Percentiles rank a stretch among this genome's conserved stretches.
Evolutionary conservation across 2,329 filamentous ascomycete genomes (phyloP).

Genomic region (Scytalidium lignicola): DNA sequence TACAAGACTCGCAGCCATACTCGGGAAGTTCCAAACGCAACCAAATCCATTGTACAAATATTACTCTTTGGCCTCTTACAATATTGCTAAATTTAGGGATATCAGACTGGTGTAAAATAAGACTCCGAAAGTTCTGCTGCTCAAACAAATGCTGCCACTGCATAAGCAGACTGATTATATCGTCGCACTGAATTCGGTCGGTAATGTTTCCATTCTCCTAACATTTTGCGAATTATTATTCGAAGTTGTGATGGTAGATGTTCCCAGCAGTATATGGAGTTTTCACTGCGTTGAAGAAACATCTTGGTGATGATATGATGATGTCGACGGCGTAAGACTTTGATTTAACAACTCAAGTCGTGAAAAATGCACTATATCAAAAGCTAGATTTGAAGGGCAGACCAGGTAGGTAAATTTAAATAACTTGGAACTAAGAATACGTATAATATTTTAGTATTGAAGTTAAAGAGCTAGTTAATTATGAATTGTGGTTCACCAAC

Average conservation of each 20-base stretch:
- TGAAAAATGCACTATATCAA: too few species aligned
- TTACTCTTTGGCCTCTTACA: neutral
- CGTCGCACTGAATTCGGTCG: neutral
- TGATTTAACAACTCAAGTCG: too few species aligned
- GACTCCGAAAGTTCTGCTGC: neutral
- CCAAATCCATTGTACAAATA: neutral
- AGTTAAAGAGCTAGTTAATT: too few species aligned
- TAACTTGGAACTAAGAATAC: too few species aligned
- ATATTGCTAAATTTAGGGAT: neutral
- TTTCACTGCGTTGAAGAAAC: neutral
- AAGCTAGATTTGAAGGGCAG: too few species aligned
- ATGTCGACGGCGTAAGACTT: too few species aligned
- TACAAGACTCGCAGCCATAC: neutral
- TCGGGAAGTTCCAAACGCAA: conserved; percentile 1
- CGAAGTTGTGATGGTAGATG: neutral
- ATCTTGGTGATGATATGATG: neutral
- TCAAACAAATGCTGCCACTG: neutral
- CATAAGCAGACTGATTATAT: neutral
- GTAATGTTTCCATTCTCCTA: neutral
- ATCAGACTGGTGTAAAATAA: conserved; percentile 1
- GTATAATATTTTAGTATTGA: too few species aligned
- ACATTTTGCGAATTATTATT: neutral
- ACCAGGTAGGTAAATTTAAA: too few species aligned
- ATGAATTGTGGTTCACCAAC: too few species aligned
- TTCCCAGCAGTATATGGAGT: neutral